A percentile compares a stretch with the other conserved stretches of the same genome.
Conservation (phyloP, 2,329 filamentous ascomycete species). For the Fusarium staphyleae region DNA sequence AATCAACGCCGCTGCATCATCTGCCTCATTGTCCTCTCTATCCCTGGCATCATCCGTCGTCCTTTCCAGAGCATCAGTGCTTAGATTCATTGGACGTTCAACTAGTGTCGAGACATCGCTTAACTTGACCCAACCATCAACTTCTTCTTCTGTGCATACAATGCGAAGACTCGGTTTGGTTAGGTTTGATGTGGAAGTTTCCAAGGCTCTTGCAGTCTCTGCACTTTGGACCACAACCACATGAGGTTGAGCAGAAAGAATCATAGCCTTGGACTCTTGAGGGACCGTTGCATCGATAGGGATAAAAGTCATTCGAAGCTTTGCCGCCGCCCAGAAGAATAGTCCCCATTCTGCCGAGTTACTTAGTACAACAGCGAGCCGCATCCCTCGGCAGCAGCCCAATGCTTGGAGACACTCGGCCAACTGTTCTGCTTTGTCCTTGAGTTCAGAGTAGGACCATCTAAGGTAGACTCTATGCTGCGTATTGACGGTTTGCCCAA, state of each 20-base stretch:
- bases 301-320: constrained; percentile 45
- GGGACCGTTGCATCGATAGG: constrained; percentile 45
- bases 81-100: neutral
- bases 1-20: constrained; percentile 47
- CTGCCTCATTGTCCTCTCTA: neutral
- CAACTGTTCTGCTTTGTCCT: constrained; percentile 35
- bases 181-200: constrained; percentile 5
- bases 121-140: constrained; percentile 35
- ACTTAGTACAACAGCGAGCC: constrained; percentile 44
- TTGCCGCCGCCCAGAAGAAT: constrained; percentile 48
- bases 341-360: constrained; percentile 51
- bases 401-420: constrained; percentile 33
- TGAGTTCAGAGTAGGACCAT: constrained; percentile 45
- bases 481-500: neutral
- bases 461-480: constrained; percentile 28
- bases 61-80: neutral
- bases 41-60: neutral
- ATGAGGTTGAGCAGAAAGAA: constrained; percentile 38
- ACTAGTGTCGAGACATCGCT: constrained; percentile 9
- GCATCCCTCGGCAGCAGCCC: constrained; percentile 42
- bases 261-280: constrained; percentile 35
- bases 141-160: constrained; percentile 32
- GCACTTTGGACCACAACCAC: constrained; percentile 46
- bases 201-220: constrained; percentile 30
- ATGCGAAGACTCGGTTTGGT: constrained; percentile 24